Evolutionary conservation across 768 basidiomycete genomes (phyloP).

Genomic region (Pleurotus platypus): DNA sequence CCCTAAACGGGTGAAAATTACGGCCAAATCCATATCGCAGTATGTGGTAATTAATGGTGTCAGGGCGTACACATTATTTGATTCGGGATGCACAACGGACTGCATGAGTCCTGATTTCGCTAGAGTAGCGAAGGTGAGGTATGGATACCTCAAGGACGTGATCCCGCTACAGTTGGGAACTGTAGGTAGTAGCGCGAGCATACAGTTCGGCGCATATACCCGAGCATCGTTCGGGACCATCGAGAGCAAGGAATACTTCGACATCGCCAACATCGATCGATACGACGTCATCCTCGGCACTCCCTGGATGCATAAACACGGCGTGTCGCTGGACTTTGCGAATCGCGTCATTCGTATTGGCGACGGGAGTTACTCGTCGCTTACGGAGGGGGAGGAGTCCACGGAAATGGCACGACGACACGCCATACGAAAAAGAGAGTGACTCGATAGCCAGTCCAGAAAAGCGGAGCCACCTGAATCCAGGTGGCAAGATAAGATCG

Average conservation of each 20-base stretch:
- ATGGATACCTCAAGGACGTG: constrained; percentile 12
- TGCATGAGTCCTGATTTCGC: constrained; percentile 20
- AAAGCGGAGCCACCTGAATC: background rate
- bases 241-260: constrained; percentile 17
- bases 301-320: constrained; percentile 24
- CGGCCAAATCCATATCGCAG: background rate
- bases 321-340: constrained; percentile 20
- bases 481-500: background rate
- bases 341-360: background rate
- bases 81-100: constrained; percentile 13
- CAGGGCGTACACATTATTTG: constrained; percentile 13
- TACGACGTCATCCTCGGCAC: constrained; percentile 34
- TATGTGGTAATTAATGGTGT: constrained; percentile 2
- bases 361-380: background rate
- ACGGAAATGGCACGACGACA: background rate
- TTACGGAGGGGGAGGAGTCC: background rate
- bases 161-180: constrained; percentile 27
- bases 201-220: constrained; percentile 22
- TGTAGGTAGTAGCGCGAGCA: constrained; percentile 22
- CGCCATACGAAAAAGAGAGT: background rate
- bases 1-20: background rate
- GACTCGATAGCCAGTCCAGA: background rate
- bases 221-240: constrained; percentile 8
- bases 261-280: constrained; percentile 30
- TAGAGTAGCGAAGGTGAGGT: constrained; percentile 5